phyloP scores from a whole-genome alignment of 352 stramenopile species.

The Phytophthora lateralis region DNA sequence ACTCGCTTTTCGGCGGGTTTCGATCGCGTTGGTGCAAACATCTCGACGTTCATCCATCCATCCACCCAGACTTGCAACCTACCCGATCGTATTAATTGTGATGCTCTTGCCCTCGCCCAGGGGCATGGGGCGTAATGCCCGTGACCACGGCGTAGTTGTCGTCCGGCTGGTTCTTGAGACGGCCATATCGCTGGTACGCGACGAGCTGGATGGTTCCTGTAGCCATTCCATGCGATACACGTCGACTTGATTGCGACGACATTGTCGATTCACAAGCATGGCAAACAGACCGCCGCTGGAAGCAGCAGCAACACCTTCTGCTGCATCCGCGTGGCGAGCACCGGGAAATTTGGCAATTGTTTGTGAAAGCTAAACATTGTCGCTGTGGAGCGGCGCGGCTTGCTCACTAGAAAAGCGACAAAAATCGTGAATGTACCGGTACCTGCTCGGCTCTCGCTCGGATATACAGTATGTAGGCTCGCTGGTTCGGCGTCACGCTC shows the following conservation, averaged over 20 bases:
- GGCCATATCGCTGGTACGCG: not conserved
- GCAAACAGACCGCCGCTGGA: not conserved
- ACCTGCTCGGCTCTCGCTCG: not conserved
- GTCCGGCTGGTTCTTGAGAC: too few relatives aligned
- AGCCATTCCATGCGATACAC: not conserved
- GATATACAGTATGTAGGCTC: too few relatives aligned
- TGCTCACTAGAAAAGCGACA: constrained; percentile 2
- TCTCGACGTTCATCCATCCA: too few relatives aligned
- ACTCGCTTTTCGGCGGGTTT: too few relatives aligned
- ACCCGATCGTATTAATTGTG: too few relatives aligned
- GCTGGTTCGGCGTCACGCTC: too few relatives aligned
- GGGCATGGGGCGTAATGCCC: too few relatives aligned
- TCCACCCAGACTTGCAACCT: too few relatives aligned
- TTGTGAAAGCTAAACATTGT: constrained; percentile 3
- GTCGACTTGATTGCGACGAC: constrained; percentile 1
- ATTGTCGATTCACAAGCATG: constrained; percentile 8
- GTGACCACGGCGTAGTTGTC: too few relatives aligned
- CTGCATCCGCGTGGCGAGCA: not conserved
- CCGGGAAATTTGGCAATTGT: not conserved
- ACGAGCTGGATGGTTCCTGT: not conserved
- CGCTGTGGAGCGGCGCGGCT: not conserved
- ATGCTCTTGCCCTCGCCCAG: too few relatives aligned
- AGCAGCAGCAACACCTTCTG: not conserved
- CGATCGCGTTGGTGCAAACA: too few relatives aligned
- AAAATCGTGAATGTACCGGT: not conserved